A percentile compares a stretch with the other conserved stretches of the same genome.
phyloP scores from a whole-genome alignment of 1,284 basidiomycete species.

The Rhodotorula sp. region DNA sequence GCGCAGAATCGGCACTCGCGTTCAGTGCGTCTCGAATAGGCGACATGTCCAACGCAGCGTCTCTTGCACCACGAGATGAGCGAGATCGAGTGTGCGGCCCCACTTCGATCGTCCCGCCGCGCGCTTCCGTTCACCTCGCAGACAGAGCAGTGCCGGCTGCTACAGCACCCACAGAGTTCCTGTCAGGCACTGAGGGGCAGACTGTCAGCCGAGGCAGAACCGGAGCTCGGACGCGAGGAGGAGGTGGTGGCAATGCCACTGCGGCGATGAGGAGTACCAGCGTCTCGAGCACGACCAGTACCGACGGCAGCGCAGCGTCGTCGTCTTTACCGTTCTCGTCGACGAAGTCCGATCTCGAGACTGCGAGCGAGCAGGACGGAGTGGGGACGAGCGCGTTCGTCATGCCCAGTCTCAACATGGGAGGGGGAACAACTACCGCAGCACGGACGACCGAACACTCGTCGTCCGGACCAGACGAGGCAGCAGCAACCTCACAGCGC shows the following conservation, averaged over 20 bases:
- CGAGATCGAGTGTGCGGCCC: no score
- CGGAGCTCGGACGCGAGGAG: background rate
- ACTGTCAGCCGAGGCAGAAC: background rate
- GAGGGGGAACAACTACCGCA: background rate
- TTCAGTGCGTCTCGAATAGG: background rate
- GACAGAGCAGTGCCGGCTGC: background rate
- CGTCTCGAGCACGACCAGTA: conserved; percentile 18
- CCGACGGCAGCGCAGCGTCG: conserved; percentile 17
- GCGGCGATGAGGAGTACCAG: conserved; percentile 11
- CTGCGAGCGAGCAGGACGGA: conserved; percentile 15
- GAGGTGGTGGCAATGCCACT: background rate
- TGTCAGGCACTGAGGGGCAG: background rate
- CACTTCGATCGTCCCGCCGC: no score
- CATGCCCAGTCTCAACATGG: conserved; percentile 26
- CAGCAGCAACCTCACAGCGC: background rate
- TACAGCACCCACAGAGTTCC: background rate
- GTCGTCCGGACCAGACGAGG: background rate
- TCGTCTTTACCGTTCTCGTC: no score
- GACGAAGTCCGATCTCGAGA: background rate
- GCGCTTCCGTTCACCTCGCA: no score
- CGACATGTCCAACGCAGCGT: background rate
- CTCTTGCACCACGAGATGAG: no score
- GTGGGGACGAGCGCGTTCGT: conserved; percentile 12
- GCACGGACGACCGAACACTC: background rate
- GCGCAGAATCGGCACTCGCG: background rate